Conservation (phyloP, 352 stramenopile genomes). For the Pythium pyrilobum region DNA sequence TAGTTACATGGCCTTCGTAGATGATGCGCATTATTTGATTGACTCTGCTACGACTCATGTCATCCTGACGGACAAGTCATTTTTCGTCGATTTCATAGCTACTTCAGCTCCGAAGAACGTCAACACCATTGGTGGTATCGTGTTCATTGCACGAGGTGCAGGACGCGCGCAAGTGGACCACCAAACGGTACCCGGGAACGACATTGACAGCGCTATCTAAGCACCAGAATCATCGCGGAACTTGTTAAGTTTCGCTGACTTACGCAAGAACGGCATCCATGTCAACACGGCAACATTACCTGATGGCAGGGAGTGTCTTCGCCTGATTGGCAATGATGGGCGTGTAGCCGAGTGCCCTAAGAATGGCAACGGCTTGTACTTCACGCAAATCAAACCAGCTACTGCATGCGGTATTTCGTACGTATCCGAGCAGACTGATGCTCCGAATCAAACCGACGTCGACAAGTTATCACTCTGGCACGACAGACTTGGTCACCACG, state of each 20-base stretch:
- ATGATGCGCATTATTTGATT: not conserved
- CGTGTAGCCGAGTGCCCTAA: not conserved
- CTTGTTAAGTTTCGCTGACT: not conserved
- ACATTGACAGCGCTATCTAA: constrained; percentile 2
- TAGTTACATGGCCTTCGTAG: not conserved
- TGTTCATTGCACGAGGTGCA: not conserved
- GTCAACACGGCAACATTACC: not conserved
- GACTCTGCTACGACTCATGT: constrained; percentile 6
- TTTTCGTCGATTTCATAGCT: not conserved
- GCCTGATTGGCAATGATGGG: not conserved
- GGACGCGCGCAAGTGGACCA: not conserved
- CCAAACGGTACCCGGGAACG: constrained; percentile 3
- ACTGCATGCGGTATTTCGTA: not conserved
- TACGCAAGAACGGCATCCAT: constrained; percentile 5
- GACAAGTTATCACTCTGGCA: not conserved
- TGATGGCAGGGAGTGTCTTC: not conserved
- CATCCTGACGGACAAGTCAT: constrained; percentile 4
- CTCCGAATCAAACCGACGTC: not conserved
- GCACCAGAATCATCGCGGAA: constrained; percentile 2
- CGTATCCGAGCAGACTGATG: not conserved
- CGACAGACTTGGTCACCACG: constrained; percentile 3
- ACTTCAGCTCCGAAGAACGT: not conserved
- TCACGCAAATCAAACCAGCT: not conserved
- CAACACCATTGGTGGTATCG: constrained; percentile 2
- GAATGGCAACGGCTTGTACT: constrained; percentile 1